Evolutionary conservation across 2,329 filamentous ascomycete species (phyloP), one percentile per base, ranked within the genome.

Genomic region (Aureobasidium lini): DNA sequence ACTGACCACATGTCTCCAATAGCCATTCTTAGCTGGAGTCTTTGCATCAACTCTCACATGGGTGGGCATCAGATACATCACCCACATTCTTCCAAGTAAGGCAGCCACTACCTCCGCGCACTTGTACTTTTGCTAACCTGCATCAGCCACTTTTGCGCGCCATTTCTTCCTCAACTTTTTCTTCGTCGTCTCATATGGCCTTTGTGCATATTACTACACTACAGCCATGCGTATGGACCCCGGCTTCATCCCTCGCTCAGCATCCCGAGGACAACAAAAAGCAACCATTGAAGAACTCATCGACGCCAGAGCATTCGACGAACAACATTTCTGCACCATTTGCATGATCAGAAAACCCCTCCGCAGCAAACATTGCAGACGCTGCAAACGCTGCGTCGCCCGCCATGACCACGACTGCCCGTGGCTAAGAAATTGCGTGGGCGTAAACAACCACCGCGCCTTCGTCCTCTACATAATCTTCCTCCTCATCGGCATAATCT

Each of bases 391-490:
- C 64, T 99, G 94, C 71, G 89, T 99, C 57, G 91, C 93, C 58
- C 95, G 95, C 73, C 90, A 96, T 75, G 94, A 99, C 70, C 94
- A 99, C 69, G 94, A 99, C 71, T 99, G 94, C 69, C 94, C 94
- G 0, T 99, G 94, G 94, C 89, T 97, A 28, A 89, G 95, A 75
- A 97, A 96, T 73, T 99, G 94, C 68, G 84, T 99, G 43, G 94
- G 90, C 44, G 84, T 94, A 64, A 97, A 97, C 76, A 99, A 97
- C 72, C 89, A 97, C 69, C 86, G 94, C 13, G 92, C 96, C 66
- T 99, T 99, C 73, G 88, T 96, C 68, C 77, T 96, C 52, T 99
- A 97, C 71, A 82, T 99, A 16, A 76, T 95, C 43, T 85, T 76
- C 67, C 76, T 99, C 63, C 88, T 90, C 58, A 64, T 88, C 15